Conservation (phyloP, 768 basidiomycete species). For the Agrocybe chaxingu region DNA sequence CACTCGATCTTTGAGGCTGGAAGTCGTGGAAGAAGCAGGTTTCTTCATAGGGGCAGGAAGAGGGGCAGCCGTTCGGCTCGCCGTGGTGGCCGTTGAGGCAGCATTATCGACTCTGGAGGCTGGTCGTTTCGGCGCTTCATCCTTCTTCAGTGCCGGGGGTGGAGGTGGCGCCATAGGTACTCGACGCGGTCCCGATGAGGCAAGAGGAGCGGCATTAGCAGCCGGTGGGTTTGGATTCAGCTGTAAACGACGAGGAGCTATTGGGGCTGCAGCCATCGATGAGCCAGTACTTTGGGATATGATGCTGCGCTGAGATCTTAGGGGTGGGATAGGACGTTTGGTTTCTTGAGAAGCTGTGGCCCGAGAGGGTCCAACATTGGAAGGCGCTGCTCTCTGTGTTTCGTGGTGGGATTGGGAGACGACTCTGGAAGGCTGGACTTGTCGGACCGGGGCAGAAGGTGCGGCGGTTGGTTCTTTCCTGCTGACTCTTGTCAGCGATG, state of each 20-base stretch:
- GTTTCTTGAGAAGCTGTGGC: slow-evolving; percentile 8
- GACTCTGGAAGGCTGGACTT: slow-evolving; percentile 15
- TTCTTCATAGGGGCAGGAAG: slow-evolving; percentile 18
- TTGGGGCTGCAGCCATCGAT: slow-evolving; percentile 3
- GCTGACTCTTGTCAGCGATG: slow-evolving; percentile 16
- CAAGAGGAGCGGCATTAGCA: slow-evolving; percentile 4
- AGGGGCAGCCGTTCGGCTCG: slow-evolving; percentile 5
- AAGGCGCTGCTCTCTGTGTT: slow-evolving; percentile 4
- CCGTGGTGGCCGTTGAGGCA: slow-evolving; percentile 4
- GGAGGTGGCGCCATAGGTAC: slow-evolving; percentile 21
- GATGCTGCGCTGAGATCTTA: slow-evolving; percentile 10
- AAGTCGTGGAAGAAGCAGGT: slow-evolving; percentile 4
- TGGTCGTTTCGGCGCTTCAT: slow-evolving; percentile 13
- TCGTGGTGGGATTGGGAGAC: slow-evolving; percentile 3
- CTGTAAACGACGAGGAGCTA: slow-evolving; percentile 22
- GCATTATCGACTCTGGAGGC: slow-evolving; percentile 13
- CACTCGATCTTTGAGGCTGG: slow-evolving; percentile 9
- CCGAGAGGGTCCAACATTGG: neutral
- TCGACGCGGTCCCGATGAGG: slow-evolving; percentile 22
- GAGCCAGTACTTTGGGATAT: slow-evolving; percentile 4
- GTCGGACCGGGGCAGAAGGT: slow-evolving; percentile 25
- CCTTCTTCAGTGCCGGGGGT: slow-evolving; percentile 14
- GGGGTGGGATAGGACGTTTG: slow-evolving; percentile 12
- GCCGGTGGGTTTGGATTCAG: slow-evolving; percentile 17
- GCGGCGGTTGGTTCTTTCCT: slow-evolving; percentile 20